Conservation (phyloP, 2,329 filamentous ascomycete genomes). For the Verticillium klebahnii region DNA sequence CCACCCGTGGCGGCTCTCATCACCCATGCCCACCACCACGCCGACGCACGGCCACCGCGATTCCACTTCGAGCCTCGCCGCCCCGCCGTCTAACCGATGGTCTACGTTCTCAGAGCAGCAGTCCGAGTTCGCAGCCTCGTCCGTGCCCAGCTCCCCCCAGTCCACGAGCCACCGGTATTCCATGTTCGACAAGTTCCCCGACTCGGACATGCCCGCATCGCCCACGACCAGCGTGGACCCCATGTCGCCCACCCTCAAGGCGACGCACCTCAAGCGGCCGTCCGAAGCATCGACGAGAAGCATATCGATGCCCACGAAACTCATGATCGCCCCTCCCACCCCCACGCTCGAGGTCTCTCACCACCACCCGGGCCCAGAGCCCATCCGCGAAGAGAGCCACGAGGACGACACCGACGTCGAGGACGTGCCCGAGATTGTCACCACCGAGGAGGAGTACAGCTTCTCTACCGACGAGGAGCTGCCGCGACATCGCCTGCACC, state of each 20-base stretch:
- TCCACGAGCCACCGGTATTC: slow-evolving; percentile 65
- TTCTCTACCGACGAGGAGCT: slow-evolving; percentile 27
- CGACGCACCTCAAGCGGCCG: slow-evolving; percentile 47
- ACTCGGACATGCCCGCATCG: slow-evolving; percentile 73
- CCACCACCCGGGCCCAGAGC: slow-evolving; percentile 10
- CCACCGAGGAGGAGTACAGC: slow-evolving; percentile 20
- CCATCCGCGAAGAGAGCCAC: slow-evolving; percentile 21
- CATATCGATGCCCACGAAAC: slow-evolving; percentile 17
- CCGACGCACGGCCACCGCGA: slow-evolving; percentile 40
- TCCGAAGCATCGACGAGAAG: slow-evolving; percentile 45
- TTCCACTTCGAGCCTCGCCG: slow-evolving; percentile 42
- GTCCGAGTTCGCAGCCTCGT: slow-evolving; percentile 64
- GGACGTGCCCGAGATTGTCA: slow-evolving; percentile 17
- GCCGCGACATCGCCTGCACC: slow-evolving; percentile 49
- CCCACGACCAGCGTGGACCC: slow-evolving; percentile 74
- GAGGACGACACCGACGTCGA: slow-evolving; percentile 25
- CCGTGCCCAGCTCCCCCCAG: slow-evolving; percentile 74
- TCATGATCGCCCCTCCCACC: slow-evolving; percentile 15
- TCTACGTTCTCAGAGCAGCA: slow-evolving; percentile 57
- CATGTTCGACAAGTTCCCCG: slow-evolving; percentile 72
- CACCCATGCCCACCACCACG: slow-evolving; percentile 33
- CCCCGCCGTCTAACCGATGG: slow-evolving; percentile 52
- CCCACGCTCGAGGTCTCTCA: slow-evolving; percentile 12
- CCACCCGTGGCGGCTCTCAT: slow-evolving; percentile 30
- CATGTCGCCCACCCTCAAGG: slow-evolving; percentile 53